These are phyloP conservation scores for Nymphaea colorata DNA, from an alignment of 164 flowering plant species.

Conservation along the genomic window DNA sequence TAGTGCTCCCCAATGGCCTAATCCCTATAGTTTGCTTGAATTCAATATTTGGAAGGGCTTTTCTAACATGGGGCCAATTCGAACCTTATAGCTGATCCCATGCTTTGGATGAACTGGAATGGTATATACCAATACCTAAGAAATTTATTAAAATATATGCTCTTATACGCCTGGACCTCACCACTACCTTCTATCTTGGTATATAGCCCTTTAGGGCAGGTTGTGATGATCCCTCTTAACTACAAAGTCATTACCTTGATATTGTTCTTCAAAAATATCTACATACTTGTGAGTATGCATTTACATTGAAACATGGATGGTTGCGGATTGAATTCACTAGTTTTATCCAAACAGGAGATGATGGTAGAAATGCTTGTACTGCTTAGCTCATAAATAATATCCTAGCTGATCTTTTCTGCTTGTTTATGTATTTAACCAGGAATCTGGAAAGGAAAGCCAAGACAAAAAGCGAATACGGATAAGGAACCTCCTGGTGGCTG, in stretches of 20 bases:
- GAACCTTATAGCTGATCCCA: too few relatives aligned
- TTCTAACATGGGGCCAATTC: too few relatives aligned
- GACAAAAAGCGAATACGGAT: conserved; percentile 89
- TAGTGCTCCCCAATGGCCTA: too few relatives aligned
- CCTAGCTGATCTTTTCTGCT: background rate
- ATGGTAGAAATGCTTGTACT: background rate
- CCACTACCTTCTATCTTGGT: too few relatives aligned
- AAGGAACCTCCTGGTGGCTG: conserved; percentile 85
- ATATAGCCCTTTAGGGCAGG: too few relatives aligned
- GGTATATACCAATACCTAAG: too few relatives aligned
- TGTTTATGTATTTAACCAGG: conserved; percentile 24
- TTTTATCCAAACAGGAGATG: background rate
- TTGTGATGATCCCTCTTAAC: too few relatives aligned
- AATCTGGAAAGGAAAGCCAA: conserved; percentile 85
- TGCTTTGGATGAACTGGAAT: too few relatives aligned
- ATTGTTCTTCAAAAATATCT: background rate
- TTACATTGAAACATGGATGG: background rate
- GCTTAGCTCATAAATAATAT: background rate
- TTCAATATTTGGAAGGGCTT: too few relatives aligned
- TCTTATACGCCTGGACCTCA: too few relatives aligned
- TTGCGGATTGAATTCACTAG: background rate
- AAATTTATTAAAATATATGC: too few relatives aligned
- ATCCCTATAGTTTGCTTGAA: too few relatives aligned
- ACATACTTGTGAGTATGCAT: background rate
- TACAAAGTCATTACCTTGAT: background rate